Base-by-base conservation (phyloP, 2,329 filamentous ascomycete genomes). In the Plectosphaerella cucumerina region DNA sequence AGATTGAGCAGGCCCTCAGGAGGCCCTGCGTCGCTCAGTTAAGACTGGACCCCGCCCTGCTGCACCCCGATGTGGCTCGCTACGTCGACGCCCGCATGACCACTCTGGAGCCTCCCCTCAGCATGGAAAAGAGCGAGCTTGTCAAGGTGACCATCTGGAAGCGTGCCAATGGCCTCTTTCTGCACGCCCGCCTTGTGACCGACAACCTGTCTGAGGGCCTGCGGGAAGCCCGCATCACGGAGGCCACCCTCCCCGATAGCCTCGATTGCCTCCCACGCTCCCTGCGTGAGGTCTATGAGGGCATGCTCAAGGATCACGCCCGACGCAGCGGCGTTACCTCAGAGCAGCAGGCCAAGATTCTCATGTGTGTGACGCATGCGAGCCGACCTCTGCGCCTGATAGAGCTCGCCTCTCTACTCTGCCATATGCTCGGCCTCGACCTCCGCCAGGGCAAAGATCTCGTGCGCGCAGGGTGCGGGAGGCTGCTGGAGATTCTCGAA, bases 401-500 rank as follows among this genome's bases (percentile, higher is more conserved):
- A 1, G 73, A 78, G 56, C 56, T 77, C 17, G 68, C 70, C 3
- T 42, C 39, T 10, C 17, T 42, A 6, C 39, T 42, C 39, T 42
- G n/a, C 10, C 39, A 17, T 18, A 42, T 42, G 39, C 39, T 42
- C 3, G 18, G 12, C 39, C 3, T 42, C n/a, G 58, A 62, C 18
- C 49, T 65, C 8, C 59, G 59, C 48, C 52, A 59, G 8, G 62
- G 59, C n/a, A 76, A 76, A 53, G 53, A 64, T 3, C 58, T 72
- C 9, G 63, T 74, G 3, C 60, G 68, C 33, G 58, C 59, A 21
- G 65, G 67, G 3, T 75, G 70, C 53, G 73, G 73, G 0, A 68
- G 72, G 5, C 58, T 78, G 4, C 54, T 77, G 4, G 72, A 77
- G 52, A 66, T 76, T 12, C 60, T 71, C 3, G 65, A 69, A 12